These are phyloP conservation scores for Rhododendron ferrugineum DNA, from an alignment of 148 eudicot species.

Conservation along the genomic window DNA sequence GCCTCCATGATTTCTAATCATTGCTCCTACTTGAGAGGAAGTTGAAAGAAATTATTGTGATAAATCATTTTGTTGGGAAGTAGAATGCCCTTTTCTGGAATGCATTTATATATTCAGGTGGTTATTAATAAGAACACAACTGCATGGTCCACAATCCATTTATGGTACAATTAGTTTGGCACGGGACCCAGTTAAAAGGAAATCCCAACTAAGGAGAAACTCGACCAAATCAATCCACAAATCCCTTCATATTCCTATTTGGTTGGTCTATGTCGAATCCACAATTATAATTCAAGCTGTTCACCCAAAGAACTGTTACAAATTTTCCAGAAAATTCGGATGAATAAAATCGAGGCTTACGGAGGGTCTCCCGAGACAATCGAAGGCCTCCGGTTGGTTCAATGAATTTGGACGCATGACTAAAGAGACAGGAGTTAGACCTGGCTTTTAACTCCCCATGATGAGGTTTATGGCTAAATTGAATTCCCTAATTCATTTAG, in stretches of 20 bases:
- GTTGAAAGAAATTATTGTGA: not conserved
- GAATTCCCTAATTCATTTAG: too few species aligned
- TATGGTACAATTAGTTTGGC: not conserved
- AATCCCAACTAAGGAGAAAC: not conserved
- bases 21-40: not conserved
- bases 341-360: too few species aligned
- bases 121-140: not conserved
- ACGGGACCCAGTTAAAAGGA: not conserved
- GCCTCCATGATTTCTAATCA: not conserved
- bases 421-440: too few species aligned
- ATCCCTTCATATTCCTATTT: not conserved
- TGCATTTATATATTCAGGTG: not conserved
- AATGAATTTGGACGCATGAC: too few species aligned
- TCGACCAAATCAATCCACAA: not conserved
- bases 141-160: not conserved
- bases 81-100: not conserved
- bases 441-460: too few species aligned
- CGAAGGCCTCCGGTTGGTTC: too few species aligned
- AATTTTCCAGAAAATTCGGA: too few species aligned
- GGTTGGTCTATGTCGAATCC: not conserved
- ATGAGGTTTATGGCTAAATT: too few species aligned
- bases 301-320: too few species aligned
- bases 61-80: not conserved
- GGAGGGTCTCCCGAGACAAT: too few species aligned
- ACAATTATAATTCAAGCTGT: not conserved